Evolutionary conservation across 2,329 filamentous ascomycete genomes (phyloP).

Genomic region (Periconia digitata): DNA sequence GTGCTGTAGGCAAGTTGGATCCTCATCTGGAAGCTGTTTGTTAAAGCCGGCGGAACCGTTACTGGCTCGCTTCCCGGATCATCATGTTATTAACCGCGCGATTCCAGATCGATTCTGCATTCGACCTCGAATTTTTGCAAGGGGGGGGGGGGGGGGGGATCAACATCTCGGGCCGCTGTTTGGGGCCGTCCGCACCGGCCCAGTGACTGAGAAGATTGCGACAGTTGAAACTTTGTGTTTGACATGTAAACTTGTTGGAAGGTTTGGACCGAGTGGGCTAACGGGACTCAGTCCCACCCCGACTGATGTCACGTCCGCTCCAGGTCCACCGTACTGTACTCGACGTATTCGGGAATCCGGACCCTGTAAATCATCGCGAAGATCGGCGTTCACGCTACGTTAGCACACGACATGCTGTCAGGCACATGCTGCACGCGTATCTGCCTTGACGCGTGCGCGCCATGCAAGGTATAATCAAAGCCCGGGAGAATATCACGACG

Average conservation of each 20-base stretch:
- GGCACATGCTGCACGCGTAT: slow-evolving; percentile 14
- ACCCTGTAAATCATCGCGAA: slow-evolving; percentile 12
- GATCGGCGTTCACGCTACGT: slow-evolving; percentile 14
- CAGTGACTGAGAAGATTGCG: background rate
- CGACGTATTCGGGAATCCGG: slow-evolving; percentile 12
- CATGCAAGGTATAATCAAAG: slow-evolving; percentile 10
- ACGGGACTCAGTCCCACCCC: background rate
- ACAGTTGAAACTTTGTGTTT: background rate
- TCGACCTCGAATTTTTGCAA: no score
- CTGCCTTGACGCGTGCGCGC: slow-evolving; percentile 2
- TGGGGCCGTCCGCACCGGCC: background rate
- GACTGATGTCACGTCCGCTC: background rate
- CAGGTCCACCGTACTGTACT: slow-evolving; percentile 25
- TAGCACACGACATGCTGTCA: slow-evolving; percentile 25
- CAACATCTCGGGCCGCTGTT: background rate
- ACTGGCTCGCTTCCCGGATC: slow-evolving; percentile 24
- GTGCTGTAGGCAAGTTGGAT: slow-evolving; percentile 8
- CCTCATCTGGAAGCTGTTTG: slow-evolving; percentile 12
- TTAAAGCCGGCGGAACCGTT: slow-evolving; percentile 5
- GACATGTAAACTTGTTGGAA: background rate
- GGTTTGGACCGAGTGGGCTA: background rate
- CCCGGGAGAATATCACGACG: slow-evolving; percentile 15
- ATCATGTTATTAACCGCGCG: slow-evolving; percentile 23
- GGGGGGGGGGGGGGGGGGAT: no score
- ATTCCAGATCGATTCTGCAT: slow-evolving; percentile 20